phyloP scores from a whole-genome alignment of 2,329 filamentous ascomycete species.

The Xylogone sp. region DNA sequence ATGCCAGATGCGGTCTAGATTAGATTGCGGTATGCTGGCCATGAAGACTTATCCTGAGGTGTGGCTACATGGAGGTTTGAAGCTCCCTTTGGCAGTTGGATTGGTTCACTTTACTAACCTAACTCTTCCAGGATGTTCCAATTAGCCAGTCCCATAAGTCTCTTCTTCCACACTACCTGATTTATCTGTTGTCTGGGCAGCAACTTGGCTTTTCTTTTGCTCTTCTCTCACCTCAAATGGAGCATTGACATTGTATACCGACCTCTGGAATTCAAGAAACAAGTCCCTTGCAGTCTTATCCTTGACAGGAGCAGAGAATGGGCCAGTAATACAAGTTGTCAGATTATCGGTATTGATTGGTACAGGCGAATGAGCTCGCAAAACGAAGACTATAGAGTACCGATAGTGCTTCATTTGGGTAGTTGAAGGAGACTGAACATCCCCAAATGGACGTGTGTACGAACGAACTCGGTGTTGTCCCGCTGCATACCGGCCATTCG shows the following conservation, averaged over 20 bases:
- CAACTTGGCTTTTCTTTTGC: conserved; percentile 17
- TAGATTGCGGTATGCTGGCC: too few species aligned
- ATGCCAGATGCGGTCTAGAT: too few species aligned
- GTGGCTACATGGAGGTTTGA: too few species aligned
- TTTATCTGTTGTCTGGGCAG: too few species aligned
- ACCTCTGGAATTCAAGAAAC: conserved; percentile 12
- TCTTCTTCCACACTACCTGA: conserved; percentile 13
- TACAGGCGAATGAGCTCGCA: conserved; percentile 19
- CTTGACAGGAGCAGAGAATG: conserved; percentile 12
- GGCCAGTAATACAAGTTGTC: conserved; percentile 19
- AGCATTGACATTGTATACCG: conserved; percentile 22
- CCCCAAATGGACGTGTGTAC: conserved; percentile 5
- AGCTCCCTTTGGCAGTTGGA: too few species aligned
- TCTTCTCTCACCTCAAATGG: conserved; percentile 14
- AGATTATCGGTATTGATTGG: conserved; percentile 18
- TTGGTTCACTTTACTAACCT: too few species aligned
- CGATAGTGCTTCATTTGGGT: conserved; percentile 6
- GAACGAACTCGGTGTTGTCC: conserved; percentile 20
- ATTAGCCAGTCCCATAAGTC: too few species aligned
- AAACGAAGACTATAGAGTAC: conserved; percentile 24
- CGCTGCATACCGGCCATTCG: conserved; percentile 17
- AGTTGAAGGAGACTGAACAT: not conserved
- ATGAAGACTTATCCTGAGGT: too few species aligned
- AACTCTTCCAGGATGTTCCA: too few species aligned
- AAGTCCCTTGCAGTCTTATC: conserved; percentile 14